Evolutionary conservation across 495 filamentous ascomycete species (phyloP).

Genomic region (Aspergillus panamensis): DNA sequence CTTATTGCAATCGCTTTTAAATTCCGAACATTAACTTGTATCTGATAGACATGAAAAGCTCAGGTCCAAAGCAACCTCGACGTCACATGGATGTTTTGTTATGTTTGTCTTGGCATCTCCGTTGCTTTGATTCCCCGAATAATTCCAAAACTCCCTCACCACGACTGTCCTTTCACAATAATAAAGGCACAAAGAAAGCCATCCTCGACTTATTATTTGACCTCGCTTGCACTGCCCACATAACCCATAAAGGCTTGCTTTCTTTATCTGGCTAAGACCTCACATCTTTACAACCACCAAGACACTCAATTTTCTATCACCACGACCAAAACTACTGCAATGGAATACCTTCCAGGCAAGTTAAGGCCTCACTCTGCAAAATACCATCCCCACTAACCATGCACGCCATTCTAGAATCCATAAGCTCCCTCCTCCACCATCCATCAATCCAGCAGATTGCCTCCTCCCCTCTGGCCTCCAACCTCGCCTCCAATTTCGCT

Average conservation of each 20-base stretch:
- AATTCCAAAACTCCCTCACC: too few species aligned
- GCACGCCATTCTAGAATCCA: not conserved
- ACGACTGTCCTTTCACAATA: not conserved
- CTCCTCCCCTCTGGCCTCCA: slow-evolving; percentile 14
- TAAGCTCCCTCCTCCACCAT: slow-evolving; percentile 8
- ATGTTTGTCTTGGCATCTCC: not conserved
- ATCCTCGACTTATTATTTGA: not conserved
- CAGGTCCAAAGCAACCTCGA: not conserved
- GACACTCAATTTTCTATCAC: too few species aligned
- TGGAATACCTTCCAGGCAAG: slow-evolving; percentile 19
- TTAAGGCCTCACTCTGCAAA: not conserved
- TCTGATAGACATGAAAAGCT: not conserved
- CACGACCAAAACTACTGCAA: not conserved
- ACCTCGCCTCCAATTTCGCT: slow-evolving; percentile 20
- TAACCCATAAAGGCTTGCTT: not conserved
- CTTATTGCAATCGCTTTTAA: too few species aligned
- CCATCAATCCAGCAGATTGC: slow-evolving; percentile 30
- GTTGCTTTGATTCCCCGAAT: too few species aligned
- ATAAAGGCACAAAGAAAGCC: not conserved
- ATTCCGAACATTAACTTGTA: too few species aligned
- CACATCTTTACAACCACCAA: too few species aligned
- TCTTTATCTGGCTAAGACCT: not conserved
- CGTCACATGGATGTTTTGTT: not conserved
- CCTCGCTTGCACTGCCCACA: too few species aligned
- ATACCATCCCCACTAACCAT: not conserved